These are phyloP conservation scores for Blastocystis sp. DNA, from an alignment of 352 stramenopile genomes.

Conservation along the genomic window DNA sequence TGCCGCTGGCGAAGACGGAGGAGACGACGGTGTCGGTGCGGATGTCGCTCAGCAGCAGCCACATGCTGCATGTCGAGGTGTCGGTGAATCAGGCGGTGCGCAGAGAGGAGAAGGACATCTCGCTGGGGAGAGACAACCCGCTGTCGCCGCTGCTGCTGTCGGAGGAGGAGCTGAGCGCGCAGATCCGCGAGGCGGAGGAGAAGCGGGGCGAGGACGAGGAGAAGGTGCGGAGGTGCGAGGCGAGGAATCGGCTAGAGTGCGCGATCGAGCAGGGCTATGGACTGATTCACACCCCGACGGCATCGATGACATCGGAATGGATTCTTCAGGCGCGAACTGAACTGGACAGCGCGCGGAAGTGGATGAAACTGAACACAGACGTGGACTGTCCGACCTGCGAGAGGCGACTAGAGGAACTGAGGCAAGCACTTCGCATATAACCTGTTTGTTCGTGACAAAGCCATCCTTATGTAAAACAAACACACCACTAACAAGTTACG, in stretches of 20 bases:
- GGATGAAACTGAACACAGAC: conserved; percentile 39
- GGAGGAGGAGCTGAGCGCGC: not conserved
- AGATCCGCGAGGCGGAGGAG: not conserved
- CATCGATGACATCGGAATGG: conserved; percentile 1
- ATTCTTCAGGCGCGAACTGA: not conserved
- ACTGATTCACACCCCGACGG: not conserved
- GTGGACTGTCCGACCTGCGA: not conserved
- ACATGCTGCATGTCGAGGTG: not conserved
- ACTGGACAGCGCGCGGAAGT: not conserved
- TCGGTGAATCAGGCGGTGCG: not conserved
- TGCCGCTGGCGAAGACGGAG: not conserved
- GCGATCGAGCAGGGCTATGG: conserved; percentile 18
- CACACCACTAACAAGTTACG: conserved; percentile 8
- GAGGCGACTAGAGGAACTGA: too few species aligned
- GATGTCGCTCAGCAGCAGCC: not conserved
- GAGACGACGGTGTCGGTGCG: not conserved
- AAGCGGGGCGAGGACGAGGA: not conserved
- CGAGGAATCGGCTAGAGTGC: conserved; percentile 38
- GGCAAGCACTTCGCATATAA: too few species aligned
- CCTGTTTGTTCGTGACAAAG: not conserved
- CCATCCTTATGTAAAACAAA: too few species aligned
- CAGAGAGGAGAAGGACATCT: not conserved
- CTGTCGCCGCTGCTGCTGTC: not conserved
- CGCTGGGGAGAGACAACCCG: not conserved
- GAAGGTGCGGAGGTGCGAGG: not conserved